Base-by-base conservation (phyloP, 225 moss, liverwort and hornwort species). In the Asterella californica region DNA sequence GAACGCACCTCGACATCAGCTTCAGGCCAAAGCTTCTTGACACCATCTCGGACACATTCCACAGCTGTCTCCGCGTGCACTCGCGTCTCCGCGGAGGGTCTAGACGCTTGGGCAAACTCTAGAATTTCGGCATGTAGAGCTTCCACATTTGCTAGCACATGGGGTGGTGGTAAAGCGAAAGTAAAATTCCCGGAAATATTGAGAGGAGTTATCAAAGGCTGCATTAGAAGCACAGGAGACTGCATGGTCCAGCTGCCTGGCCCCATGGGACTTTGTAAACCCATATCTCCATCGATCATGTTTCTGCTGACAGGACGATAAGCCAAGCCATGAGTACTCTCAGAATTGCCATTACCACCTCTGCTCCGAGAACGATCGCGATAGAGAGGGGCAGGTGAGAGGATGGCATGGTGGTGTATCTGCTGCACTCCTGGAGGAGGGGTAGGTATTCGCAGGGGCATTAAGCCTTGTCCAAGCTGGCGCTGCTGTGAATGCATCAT, bases 1-100 rank as follows among this genome's bases (percentile, higher is more conserved):
- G 15, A 21, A 76, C 85, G 57, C 86, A 99, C 99, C 95, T 99
- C 99, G 72, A 99, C 99, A 77, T 99, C 93, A 15, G 95, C 99
- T 75, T 84, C 88, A 52, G 93, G 86, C 99, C 99, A 99, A 30
- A 95, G 86, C 59, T 83, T 85, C 89, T 90, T 99, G 11, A 99
- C 95, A 80, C 91, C 88, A 54, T 88, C 86, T 76, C 99, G 86
- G 49, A 99, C 95, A 80, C 95, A 93, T 45, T 92, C 91, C 53
- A 99, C 93, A 74, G 99, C 99, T 67, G 87, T 88, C 87, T 95
- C 93, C 69, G 99, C 99, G 79, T 89, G 91, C 50, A 87, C 84
- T 78, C 99, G 84, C 25, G 99, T 88, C 50, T 91, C 91, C 53
- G 95, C 86, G 76, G 95, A 93, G 29, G 95, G 95, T 38, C 91